phyloP scores from a whole-genome alignment of 75 land plant species.

The Ceratopteris richardii region DNA sequence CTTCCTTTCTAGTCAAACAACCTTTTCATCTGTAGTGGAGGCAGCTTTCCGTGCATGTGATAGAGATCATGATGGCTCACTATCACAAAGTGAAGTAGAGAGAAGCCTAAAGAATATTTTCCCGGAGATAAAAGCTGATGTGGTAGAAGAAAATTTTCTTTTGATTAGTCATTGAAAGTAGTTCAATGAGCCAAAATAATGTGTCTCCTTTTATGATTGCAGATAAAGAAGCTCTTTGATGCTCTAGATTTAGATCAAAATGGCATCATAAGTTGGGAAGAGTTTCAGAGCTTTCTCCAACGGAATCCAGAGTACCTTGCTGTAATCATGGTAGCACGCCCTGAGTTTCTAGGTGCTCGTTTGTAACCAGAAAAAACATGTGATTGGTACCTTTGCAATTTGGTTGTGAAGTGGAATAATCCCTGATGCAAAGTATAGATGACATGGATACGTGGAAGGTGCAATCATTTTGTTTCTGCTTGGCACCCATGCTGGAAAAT shows the following conservation, averaged over 20 bases:
- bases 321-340: constrained; percentile 29
- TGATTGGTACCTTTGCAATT: no score
- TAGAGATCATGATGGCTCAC: constrained; percentile 20
- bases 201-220: constrained; percentile 11
- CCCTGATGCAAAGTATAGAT: no score
- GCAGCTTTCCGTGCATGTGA: constrained; percentile 33
- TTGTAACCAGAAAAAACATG: no score
- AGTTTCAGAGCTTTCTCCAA: constrained; percentile 24
- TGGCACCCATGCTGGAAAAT: no score
- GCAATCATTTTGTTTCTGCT: no score
- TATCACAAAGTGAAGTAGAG: constrained; percentile 21
- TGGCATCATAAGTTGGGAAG: constrained; percentile 36
- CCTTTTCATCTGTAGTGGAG: constrained; percentile 20
- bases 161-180: neutral
- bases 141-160: neutral
- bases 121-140: constrained; percentile 12
- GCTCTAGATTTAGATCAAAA: constrained; percentile 20
- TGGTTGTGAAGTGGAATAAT: no score
- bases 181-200: no score
- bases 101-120: constrained; percentile 15
- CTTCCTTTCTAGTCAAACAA: constrained; percentile 21
- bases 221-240: constrained; percentile 22
- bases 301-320: constrained; percentile 33
- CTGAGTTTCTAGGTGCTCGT: constrained; percentile 10
- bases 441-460: no score